phyloP scores from a whole-genome alignment of 345 rosid species.

The Hypericum androsaemum region DNA sequence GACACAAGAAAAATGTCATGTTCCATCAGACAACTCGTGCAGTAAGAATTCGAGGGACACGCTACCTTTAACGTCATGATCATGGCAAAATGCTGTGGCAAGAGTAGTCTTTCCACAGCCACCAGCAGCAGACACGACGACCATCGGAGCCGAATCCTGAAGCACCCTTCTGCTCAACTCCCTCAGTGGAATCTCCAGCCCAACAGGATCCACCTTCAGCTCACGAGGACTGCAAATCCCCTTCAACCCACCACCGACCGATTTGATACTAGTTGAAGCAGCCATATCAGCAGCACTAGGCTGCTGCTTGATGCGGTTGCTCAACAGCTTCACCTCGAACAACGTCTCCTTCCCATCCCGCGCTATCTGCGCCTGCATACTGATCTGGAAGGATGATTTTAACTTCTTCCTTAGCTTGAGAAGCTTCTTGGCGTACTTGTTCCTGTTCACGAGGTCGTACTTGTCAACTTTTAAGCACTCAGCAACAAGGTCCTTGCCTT shows the following conservation, averaged over 20 bases:
- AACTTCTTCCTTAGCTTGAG: conserved; percentile 5
- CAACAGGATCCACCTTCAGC: conserved; percentile 15
- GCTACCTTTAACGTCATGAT: conserved; percentile 10
- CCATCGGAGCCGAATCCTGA: background rate
- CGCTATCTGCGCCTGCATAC: background rate
- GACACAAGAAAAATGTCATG: too few relatives aligned
- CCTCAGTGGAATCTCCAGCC: conserved; percentile 16
- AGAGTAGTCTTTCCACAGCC: conserved; percentile 25
- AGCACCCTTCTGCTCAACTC: conserved; percentile 15
- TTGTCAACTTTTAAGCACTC: conserved; percentile 8
- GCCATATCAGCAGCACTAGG: background rate
- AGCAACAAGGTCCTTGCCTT: background rate
- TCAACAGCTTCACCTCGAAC: conserved; percentile 1
- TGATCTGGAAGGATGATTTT: background rate
- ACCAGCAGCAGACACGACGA: conserved; percentile 21
- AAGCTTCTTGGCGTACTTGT: conserved; percentile 9
- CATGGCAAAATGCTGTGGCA: conserved; percentile 19
- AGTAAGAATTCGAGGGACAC: background rate
- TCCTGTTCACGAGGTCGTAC: conserved; percentile 1
- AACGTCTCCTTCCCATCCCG: conserved; percentile 7
- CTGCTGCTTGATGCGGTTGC: background rate
- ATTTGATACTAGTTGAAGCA: background rate
- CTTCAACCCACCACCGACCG: conserved; percentile 1
- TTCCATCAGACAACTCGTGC: too few relatives aligned
- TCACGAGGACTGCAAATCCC: conserved; percentile 11